Evolutionary conservation across 768 basidiomycete species (phyloP).

Genomic region (Pholiota molesta): DNA sequence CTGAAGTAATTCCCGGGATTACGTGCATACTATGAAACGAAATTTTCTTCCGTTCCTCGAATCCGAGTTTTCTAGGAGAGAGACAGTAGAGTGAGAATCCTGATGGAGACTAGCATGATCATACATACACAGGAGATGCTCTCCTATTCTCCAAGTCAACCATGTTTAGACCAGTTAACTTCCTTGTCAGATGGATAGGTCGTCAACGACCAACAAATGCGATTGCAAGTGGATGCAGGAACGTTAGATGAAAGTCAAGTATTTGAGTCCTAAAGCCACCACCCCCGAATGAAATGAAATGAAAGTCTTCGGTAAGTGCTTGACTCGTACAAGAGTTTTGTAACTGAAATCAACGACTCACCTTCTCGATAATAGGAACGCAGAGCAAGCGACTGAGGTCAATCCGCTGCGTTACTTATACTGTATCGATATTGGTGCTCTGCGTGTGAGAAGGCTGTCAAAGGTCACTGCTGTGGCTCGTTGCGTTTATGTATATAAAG

Average conservation of each 20-base stretch:
- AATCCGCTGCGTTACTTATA: not conserved
- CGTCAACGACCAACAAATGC: not conserved
- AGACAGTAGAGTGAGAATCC: not conserved
- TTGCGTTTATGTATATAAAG: constrained; percentile 3
- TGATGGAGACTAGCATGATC: not conserved
- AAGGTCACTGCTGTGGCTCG: constrained; percentile 1
- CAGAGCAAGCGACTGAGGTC: not conserved
- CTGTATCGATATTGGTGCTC: not conserved
- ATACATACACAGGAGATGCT: not conserved
- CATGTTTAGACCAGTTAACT: not conserved
- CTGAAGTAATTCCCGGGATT: not conserved
- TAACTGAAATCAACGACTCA: too few relatives aligned
- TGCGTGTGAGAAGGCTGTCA: constrained; percentile 12
- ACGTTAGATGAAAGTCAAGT: not conserved
- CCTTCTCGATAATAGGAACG: not conserved
- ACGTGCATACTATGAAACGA: constrained; percentile 23
- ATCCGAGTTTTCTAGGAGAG: constrained; percentile 15
- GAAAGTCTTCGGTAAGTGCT: not conserved
- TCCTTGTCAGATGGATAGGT: not conserved
- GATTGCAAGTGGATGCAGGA: not conserved
- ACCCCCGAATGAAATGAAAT: not conserved
- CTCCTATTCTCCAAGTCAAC: constrained; percentile 6
- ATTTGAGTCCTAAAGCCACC: not conserved
- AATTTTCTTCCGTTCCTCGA: constrained; percentile 23
- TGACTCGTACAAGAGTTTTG: not conserved